These are phyloP conservation scores for Lachancea lanzarotensis DNA, from an alignment of 805 yeast genomes.

Conservation along the genomic window DNA sequence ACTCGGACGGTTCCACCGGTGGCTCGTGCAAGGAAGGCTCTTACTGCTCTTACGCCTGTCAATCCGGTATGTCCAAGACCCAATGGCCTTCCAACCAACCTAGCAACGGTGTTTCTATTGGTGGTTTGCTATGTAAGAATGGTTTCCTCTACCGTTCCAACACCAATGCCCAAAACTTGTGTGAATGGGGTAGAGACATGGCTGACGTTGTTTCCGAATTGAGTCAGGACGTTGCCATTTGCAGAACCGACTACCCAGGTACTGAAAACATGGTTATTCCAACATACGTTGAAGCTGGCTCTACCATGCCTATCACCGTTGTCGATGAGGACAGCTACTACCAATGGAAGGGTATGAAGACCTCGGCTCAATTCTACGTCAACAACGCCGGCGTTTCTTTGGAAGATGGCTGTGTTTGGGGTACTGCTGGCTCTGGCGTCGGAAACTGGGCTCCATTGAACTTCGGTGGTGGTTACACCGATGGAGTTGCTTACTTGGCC, in stretches of 20 bases:
- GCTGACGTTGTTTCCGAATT: slow-evolving; percentile 51
- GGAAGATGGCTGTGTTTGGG: slow-evolving; percentile 71
- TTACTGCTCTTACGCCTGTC: slow-evolving; percentile 74
- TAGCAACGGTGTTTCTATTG: slow-evolving; percentile 59
- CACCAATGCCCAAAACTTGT: slow-evolving; percentile 44
- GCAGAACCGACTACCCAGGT: slow-evolving; percentile 80
- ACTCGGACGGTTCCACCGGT: slow-evolving; percentile 59
- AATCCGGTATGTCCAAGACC: slow-evolving; percentile 74
- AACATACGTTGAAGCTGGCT: slow-evolving; percentile 48
- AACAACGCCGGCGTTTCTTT: slow-evolving; percentile 69
- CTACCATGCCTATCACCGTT: slow-evolving; percentile 45
- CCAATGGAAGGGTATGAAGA: slow-evolving; percentile 54
- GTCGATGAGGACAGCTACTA: slow-evolving; percentile 56
- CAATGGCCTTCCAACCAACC: slow-evolving; percentile 73
- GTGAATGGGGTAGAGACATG: slow-evolving; percentile 56
- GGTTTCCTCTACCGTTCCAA: slow-evolving; percentile 62
- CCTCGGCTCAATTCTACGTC: slow-evolving; percentile 70
- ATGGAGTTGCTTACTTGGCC: slow-evolving; percentile 58
- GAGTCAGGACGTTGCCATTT: slow-evolving; percentile 50
- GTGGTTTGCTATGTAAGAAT: slow-evolving; percentile 59
- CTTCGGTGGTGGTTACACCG: slow-evolving; percentile 66
- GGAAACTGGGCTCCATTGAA: slow-evolving; percentile 81
- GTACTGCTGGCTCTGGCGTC: slow-evolving; percentile 47
- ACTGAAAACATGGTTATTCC: slow-evolving; percentile 76
- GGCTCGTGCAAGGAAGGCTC: slow-evolving; percentile 57